Base-by-base conservation (phyloP, 495 filamentous ascomycete genomes). In the Penicillium alfredii region DNA sequence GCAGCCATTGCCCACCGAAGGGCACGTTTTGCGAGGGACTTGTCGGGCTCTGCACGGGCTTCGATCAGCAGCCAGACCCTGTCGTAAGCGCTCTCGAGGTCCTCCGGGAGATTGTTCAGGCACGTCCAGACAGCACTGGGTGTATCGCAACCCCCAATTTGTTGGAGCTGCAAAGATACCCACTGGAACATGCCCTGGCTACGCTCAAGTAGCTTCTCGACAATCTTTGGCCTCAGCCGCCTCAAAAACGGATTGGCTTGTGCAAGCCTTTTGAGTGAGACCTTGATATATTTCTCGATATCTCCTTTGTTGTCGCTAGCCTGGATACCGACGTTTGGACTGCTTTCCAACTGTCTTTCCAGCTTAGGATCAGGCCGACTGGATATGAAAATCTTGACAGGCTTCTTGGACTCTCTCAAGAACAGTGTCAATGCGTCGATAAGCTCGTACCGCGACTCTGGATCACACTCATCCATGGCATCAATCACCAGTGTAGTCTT, bases 401-500 rank as follows among this genome's bases (percentile, higher is more conserved):
- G 41, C 3, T 45, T 58, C 17, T 30, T 20, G 3, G 61, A 50
- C 11, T 62, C 20, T 6, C 29, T 31, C 6, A 56, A 7, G 15
- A 69, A 37, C 2, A 18, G 38, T 4, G 59, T 30, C 4, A 69
- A 35, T 1, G 45, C 52, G n/a, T 58, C 35, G 6, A 69, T 49
- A 9, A 73, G 26, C 2, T 53, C 27, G 6, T 46, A 38, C 12
- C 64, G 50, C 3, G 38, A 41, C 10, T 39, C 33, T 1, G 48
- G 34, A 24, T 71, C 46, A 27, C 60, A 66, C 38, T 76, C 69
- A 38, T 73, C 68, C 6, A 73, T 33, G 11, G 65, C 70, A 47
- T 73, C 69, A 8, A 72, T 60, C 3, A 73, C 42, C 6, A 72
- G 58, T 0, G 50, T 67, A 1, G 60, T 47, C 8, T 26, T 25